Percentiles rank a stretch among this genome's conserved stretches.
Conservation (phyloP, 805 yeast genomes). For the Barnettozyma botsteinii region DNA sequence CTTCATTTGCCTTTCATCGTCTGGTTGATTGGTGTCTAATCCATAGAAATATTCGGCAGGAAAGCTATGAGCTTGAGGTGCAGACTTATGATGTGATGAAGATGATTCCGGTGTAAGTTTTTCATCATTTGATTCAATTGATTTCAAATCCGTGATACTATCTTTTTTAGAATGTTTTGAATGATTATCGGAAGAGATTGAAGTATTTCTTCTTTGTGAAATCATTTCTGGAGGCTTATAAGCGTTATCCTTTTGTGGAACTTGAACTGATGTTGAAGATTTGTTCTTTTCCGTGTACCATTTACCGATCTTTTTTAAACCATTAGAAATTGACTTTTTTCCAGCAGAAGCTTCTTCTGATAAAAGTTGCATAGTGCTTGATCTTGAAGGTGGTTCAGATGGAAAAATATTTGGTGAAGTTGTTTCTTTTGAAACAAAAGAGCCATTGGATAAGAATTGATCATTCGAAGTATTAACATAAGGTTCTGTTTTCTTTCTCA, state of each 20-base stretch:
- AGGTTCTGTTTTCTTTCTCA: conserved; percentile 20
- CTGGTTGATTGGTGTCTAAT: conserved; percentile 14
- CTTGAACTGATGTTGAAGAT: conserved; percentile 1
- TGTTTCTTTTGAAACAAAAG: conserved; percentile 17
- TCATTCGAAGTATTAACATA: conserved; percentile 23
- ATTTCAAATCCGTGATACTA: conserved; percentile 9
- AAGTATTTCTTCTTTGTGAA: conserved; percentile 43
- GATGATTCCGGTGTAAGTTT: background rate
- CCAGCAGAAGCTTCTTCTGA: conserved; percentile 27
- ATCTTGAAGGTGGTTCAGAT: conserved; percentile 5
- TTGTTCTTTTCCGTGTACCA: conserved; percentile 57
- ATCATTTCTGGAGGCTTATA: conserved; percentile 64
- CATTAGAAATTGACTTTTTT: conserved; percentile 35
- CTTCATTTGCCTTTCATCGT: conserved; percentile 6
- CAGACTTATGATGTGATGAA: conserved; percentile 9
- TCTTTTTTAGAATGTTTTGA: background rate
- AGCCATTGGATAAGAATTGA: conserved; percentile 26
- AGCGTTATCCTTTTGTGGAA: conserved; percentile 1
- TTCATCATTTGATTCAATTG: conserved; percentile 7
- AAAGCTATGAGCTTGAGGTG: conserved; percentile 26
- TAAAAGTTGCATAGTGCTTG: conserved; percentile 13
- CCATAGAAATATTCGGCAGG: conserved; percentile 24
- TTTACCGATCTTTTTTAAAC: conserved; percentile 56
- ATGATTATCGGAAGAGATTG: conserved; percentile 11
- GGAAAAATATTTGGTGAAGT: background rate